Evolutionary conservation across 169 alveolate species (phyloP), one percentile per base, ranked within the genome.

Genomic region (Theileria sp.): DNA sequence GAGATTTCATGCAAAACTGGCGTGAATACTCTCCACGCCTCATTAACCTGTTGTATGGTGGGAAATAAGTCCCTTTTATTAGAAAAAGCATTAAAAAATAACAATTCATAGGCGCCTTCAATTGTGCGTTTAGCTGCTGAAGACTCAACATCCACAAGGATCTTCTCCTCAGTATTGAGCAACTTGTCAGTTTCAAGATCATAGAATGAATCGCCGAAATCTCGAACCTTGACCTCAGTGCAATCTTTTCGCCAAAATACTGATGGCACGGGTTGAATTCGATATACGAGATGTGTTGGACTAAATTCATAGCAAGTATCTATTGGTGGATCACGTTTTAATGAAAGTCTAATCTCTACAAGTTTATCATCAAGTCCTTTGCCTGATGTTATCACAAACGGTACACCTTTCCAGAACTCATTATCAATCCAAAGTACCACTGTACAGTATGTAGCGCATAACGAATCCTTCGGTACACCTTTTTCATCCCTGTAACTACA

Each of bases 341-440:
- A 54, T 44, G 71, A 72, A 1, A 85, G 66, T 6, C 80, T 38
- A 28, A 85, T 64, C 60, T 79, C 87, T n/a, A 86, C 72, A 21
- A 78, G 65, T 0, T 80, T 77, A 30, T 85, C 91, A 32, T 79
- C 87, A 58, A 85, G 68, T 1, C 81, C 91, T 70, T 85, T 85
- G 44, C 91, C 91, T 8, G 91, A 28, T 4, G 91, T 85, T 1
- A 85, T 78, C 38, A 85, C 85, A 56, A 85, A 78, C 15, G 91
- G 91, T 58, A 85, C 91, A n/a, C 77, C 91, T 21, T n/a, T 56
- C 91, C 91, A 85, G 71, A 60, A 36, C 50, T 77, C 87, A 68
- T 85, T 85, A 69, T 85, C 87, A 26, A 85, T 65, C 60, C 66
- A 78, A 49, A 85, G 23, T 21, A 78, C 80, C 71, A 72, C 60